phyloP scores from a whole-genome alignment of 106 monocot genomes.

The Phalaenopsis aphrodite region DNA sequence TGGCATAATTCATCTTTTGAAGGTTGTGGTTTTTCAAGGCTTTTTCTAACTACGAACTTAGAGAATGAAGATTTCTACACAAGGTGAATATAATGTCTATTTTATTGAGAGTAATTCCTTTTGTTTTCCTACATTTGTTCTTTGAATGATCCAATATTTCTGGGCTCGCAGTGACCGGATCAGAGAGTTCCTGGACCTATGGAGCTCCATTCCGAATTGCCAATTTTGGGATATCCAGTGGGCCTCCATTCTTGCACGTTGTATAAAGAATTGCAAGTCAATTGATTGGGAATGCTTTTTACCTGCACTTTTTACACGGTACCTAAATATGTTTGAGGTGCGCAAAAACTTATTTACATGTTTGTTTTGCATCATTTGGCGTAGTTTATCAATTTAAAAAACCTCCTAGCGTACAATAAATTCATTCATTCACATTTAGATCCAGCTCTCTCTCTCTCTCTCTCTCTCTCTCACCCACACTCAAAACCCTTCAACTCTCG shows the following conservation, averaged over 20 bases:
- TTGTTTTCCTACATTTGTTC: background rate
- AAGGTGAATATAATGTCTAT: conserved; percentile 29
- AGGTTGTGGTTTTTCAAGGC: conserved; percentile 73
- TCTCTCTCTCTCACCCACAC: too few species aligned
- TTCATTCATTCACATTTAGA: too few species aligned
- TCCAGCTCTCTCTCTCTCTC: too few species aligned
- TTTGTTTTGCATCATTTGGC: background rate
- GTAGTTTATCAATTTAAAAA: background rate
- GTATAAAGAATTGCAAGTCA: conserved; percentile 64
- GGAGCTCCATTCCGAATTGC: conserved; percentile 86
- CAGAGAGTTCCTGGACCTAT: conserved; percentile 54
- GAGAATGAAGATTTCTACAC: conserved; percentile 74
- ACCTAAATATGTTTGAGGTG: conserved; percentile 97
- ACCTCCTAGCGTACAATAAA: too few species aligned
- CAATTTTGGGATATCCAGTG: conserved; percentile 98
- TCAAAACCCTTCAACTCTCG: too few species aligned
- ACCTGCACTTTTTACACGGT: conserved; percentile 63
- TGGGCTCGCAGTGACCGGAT: conserved; percentile 58
- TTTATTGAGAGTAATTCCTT: background rate
- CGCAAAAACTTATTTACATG: background rate
- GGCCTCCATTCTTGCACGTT: conserved; percentile 70
- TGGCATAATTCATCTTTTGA: conserved; percentile 97
- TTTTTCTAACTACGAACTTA: conserved; percentile 79
- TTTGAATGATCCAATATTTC: conserved; percentile 6
- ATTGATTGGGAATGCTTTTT: conserved; percentile 84